phyloP scores from a whole-genome alignment of 352 stramenopile species.

The Phytopythium helicoides region DNA sequence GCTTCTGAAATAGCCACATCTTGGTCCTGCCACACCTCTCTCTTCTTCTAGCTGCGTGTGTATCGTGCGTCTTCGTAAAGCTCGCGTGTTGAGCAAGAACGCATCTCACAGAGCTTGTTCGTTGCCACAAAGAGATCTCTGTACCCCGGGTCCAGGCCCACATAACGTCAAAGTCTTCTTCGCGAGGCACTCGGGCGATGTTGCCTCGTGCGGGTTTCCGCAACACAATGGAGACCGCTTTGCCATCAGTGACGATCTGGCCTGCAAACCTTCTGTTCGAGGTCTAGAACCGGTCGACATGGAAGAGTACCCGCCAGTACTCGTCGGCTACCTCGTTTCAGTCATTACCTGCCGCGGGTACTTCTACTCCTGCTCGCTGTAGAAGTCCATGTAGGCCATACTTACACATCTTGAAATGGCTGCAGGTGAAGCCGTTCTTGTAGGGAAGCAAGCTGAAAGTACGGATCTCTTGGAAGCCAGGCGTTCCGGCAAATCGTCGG shows the following conservation, averaged over 20 bases:
- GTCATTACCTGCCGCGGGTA: background rate
- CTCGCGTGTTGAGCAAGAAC: slow-evolving; percentile 6
- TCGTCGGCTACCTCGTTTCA: slow-evolving; percentile 1
- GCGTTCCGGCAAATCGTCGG: background rate
- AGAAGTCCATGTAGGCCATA: slow-evolving; percentile 4
- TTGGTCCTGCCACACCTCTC: slow-evolving; percentile 7
- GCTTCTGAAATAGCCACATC: slow-evolving; percentile 3
- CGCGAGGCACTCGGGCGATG: background rate
- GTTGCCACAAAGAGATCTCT: slow-evolving; percentile 13
- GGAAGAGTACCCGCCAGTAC: slow-evolving; percentile 9
- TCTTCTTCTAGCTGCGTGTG: slow-evolving; percentile 15
- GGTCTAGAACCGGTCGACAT: slow-evolving; percentile 14
- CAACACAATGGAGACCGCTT: slow-evolving; percentile 12
- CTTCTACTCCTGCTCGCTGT: background rate
- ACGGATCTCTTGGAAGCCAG: slow-evolving; percentile 4
- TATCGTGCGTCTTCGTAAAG: slow-evolving; percentile 14
- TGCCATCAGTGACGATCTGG: slow-evolving; percentile 14
- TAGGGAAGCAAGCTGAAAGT: slow-evolving; percentile 12
- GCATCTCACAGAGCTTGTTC: slow-evolving; percentile 6
- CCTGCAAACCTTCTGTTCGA: slow-evolving; percentile 2
- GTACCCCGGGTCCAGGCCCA: slow-evolving; percentile 13
- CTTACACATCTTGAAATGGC: slow-evolving; percentile 18
- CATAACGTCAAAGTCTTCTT: slow-evolving; percentile 4
- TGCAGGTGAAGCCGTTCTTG: slow-evolving; percentile 17
- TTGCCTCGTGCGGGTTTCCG: slow-evolving; percentile 11